Percentiles rank a stretch among this genome's conserved stretches.
These are phyloP conservation scores for Styphnolobium japonicum DNA, from an alignment of 306 rosid species.

Conservation along the genomic window DNA sequence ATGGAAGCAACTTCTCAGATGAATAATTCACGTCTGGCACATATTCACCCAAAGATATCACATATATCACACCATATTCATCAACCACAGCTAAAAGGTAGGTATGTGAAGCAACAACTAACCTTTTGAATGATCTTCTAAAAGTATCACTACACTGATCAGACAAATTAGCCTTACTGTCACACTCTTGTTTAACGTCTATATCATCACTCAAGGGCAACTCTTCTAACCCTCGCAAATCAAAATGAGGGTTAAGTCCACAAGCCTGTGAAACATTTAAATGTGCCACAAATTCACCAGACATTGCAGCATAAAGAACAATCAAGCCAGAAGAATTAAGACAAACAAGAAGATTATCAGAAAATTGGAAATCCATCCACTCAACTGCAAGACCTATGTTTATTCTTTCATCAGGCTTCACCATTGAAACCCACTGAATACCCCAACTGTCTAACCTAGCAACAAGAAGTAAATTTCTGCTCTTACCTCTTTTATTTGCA, in stretches of 20 bases:
- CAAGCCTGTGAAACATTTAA: slow-evolving; percentile 57
- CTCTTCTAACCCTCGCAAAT: slow-evolving; percentile 33
- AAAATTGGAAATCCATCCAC: slow-evolving; percentile 82
- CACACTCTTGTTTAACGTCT: slow-evolving; percentile 34
- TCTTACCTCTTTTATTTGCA: slow-evolving; percentile 39
- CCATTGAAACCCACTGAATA: slow-evolving; percentile 73
- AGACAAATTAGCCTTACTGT: slow-evolving; percentile 33
- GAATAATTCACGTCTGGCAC: slow-evolving; percentile 34
- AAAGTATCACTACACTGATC: slow-evolving; percentile 28
- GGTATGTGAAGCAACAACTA: slow-evolving; percentile 72
- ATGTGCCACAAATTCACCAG: slow-evolving; percentile 71
- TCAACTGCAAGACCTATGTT: slow-evolving; percentile 38
- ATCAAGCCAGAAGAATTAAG: slow-evolving; percentile 71
- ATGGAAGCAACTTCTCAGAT: slow-evolving; percentile 58
- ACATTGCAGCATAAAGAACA: slow-evolving; percentile 59
- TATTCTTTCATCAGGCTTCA: slow-evolving; percentile 68
- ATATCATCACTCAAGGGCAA: slow-evolving; percentile 23
- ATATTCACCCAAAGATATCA: slow-evolving; percentile 46
- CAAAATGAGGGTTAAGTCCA: slow-evolving; percentile 45
- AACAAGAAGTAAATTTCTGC: slow-evolving; percentile 62
- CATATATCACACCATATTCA: slow-evolving; percentile 77
- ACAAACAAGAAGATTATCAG: slow-evolving; percentile 73
- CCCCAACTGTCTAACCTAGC: slow-evolving; percentile 60
- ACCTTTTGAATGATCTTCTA: slow-evolving; percentile 63
- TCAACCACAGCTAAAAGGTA: slow-evolving; percentile 75